Percentiles rank a stretch among this genome's conserved stretches.
These are phyloP conservation scores for Candida chauliodis DNA, from an alignment of 805 yeast genomes.

Conservation along the genomic window DNA sequence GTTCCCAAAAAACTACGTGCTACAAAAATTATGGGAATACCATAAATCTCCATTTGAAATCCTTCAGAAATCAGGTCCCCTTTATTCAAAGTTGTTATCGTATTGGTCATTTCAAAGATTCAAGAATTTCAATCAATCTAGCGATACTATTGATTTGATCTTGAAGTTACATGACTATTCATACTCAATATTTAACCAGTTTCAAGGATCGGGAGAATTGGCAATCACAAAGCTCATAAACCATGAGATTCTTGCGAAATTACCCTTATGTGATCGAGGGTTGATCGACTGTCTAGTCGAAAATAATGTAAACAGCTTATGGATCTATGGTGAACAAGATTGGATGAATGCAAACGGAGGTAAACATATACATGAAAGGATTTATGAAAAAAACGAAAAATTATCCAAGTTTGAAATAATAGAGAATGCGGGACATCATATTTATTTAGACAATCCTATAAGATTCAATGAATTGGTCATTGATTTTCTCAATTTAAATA, in stretches of 20 bases:
- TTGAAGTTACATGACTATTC: constrained; percentile 38
- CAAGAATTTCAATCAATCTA: constrained; percentile 23
- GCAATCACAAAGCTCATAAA: constrained; percentile 40
- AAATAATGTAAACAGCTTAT: constrained; percentile 21
- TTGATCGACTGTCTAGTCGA: constrained; percentile 26
- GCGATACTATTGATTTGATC: constrained; percentile 19
- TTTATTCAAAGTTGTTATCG: constrained; percentile 38
- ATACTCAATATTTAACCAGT: constrained; percentile 40
- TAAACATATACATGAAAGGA: constrained; percentile 24
- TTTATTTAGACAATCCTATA: constrained; percentile 38
- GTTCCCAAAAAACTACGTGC: constrained; percentile 30
- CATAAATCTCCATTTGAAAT: constrained; percentile 38
- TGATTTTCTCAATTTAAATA: constrained; percentile 19
- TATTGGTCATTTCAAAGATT: constrained; percentile 41
- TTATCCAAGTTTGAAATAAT: constrained; percentile 20
- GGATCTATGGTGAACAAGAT: constrained; percentile 42
- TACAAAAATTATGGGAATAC: constrained; percentile 35
- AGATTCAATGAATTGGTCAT: constrained; percentile 23
- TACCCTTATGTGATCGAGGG: constrained; percentile 41
- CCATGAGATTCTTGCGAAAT: constrained; percentile 35
- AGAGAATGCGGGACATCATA: constrained; percentile 40
- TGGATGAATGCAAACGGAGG: constrained; percentile 45
- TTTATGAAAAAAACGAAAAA: constrained; percentile 16
- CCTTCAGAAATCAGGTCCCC: constrained; percentile 35
- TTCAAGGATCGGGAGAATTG: constrained; percentile 41